Base-by-base conservation (phyloP, 805 yeast species). In the Wickerhamiella hasegawae region DNA sequence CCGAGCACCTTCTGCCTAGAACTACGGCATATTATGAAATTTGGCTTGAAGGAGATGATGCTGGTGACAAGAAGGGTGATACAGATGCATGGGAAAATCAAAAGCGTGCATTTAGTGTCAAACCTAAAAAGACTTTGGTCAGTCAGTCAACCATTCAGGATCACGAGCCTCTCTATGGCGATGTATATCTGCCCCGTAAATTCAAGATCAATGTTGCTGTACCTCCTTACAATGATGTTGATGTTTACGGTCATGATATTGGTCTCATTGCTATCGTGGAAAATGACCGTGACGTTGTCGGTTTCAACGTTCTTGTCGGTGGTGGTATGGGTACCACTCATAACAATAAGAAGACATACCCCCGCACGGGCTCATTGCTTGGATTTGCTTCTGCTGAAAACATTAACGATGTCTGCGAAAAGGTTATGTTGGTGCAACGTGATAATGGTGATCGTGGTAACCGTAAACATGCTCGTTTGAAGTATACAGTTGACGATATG, bases 311-410 rank as follows among this genome's bases (percentile, higher is more conserved):
- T 35, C 69, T 79, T 41, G 94, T 77, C 44, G 97, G 97, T 58
- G 97, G 97, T 63, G 97, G 97, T 68, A 87, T 87, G 97, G 97
- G 97, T 50, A 72, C 93, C 28, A 87, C 97, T 11, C 97, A 87
- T 58, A 87, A 85, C 68, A 87, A 87, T 65, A 78, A 77, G 53
- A 87, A 87, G 68, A 87, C 97, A 0, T 87, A 87, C 55, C 97
- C 97, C 49, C 72, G 97, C 62, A 72, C 94, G 4, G 97, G 94
- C 43, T 76, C 94, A 15, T 61, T 73, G 59, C 69, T 87, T 45
- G 97, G 97, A 19, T 87, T 62, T 52, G 73, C 76, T 33, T 44
- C 71, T 3, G 64, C 65, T 41, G 85, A 76, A 34, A 70, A 83
- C 55, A 67, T 82, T 33, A 74, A 72, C 42, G 58, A 68, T 34